phyloP scores from a whole-genome alignment of 2,329 filamentous ascomycete species.

The Chaetomium sp. region DNA sequence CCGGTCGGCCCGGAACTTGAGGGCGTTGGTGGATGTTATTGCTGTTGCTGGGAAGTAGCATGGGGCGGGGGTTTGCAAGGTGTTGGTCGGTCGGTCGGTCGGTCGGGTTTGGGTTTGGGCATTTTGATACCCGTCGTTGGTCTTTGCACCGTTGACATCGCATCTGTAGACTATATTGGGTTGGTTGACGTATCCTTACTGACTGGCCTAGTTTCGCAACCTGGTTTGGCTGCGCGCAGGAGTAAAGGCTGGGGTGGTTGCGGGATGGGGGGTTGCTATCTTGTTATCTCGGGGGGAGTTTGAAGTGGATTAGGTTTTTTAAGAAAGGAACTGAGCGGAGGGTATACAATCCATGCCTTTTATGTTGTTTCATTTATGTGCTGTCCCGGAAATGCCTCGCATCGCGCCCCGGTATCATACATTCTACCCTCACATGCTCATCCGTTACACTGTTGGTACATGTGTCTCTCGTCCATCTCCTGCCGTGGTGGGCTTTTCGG shows the following conservation, averaged over 20 bases:
- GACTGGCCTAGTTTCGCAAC: neutral
- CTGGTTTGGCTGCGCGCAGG: neutral
- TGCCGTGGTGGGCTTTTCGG: too few relatives aligned
- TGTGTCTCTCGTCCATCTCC: neutral
- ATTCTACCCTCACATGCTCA: neutral
- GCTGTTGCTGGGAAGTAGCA: conserved; percentile 11
- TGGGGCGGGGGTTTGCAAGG: neutral
- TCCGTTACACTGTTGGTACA: conserved; percentile 5
- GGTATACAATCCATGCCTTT: neutral
- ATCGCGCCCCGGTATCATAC: neutral
- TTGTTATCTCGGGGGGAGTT: neutral
- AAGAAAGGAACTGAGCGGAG: neutral
- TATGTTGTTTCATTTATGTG: neutral
- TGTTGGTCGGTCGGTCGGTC: conserved; percentile 7
- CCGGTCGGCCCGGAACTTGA: conserved; percentile 49
- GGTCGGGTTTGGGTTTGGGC: conserved; percentile 6
- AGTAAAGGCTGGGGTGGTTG: neutral
- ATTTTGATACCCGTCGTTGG: conserved; percentile 25
- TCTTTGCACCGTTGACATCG: conserved; percentile 4
- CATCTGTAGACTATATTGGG: neutral
- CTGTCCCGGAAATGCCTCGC: neutral
- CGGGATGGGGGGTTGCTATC: neutral
- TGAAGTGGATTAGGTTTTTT: neutral
- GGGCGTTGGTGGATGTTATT: conserved; percentile 42
- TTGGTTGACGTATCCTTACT: neutral